Conservation (phyloP, 192 early-diverging fungal species). For the Pilaira anomala region DNA sequence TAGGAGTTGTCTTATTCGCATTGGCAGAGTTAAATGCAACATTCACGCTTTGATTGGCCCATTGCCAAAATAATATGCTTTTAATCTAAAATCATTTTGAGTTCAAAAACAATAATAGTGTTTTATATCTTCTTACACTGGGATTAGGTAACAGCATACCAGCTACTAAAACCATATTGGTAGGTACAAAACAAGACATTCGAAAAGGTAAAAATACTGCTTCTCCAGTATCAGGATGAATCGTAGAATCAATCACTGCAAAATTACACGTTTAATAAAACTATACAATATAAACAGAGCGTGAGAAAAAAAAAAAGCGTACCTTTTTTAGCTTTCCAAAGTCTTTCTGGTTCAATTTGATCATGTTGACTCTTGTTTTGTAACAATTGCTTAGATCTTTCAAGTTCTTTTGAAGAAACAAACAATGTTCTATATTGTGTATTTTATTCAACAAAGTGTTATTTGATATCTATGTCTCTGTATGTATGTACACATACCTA, state of each 20-base stretch:
- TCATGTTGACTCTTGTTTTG: conserved; percentile 45
- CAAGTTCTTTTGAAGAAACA: conserved; percentile 51
- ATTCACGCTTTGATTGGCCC: conserved; percentile 80
- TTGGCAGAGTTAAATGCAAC: conserved; percentile 84
- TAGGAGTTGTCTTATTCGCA: conserved; percentile 77
- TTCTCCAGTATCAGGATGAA: conserved; percentile 81
- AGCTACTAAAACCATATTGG: conserved; percentile 77
- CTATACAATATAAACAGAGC: not conserved
- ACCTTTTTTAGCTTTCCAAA: conserved; percentile 77
- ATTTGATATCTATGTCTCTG: no score
- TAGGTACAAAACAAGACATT: conserved; percentile 83
- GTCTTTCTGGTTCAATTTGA: conserved; percentile 41
- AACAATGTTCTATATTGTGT: conserved; percentile 56
- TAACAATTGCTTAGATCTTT: conserved; percentile 60
- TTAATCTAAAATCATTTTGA: conserved; percentile 34
- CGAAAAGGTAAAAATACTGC: conserved; percentile 76
- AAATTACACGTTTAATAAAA: no score
- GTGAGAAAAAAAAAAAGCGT: conserved; percentile 14
- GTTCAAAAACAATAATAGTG: not conserved
- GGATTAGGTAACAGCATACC: conserved; percentile 86
- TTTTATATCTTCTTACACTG: conserved; percentile 39
- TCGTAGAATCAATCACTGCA: conserved; percentile 67
- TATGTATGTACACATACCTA: no score
- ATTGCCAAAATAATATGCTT: conserved; percentile 73
- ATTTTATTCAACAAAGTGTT: not conserved